phyloP scores from a whole-genome alignment of 495 filamentous ascomycete genomes.

The Filosporella fistucella region DNA sequence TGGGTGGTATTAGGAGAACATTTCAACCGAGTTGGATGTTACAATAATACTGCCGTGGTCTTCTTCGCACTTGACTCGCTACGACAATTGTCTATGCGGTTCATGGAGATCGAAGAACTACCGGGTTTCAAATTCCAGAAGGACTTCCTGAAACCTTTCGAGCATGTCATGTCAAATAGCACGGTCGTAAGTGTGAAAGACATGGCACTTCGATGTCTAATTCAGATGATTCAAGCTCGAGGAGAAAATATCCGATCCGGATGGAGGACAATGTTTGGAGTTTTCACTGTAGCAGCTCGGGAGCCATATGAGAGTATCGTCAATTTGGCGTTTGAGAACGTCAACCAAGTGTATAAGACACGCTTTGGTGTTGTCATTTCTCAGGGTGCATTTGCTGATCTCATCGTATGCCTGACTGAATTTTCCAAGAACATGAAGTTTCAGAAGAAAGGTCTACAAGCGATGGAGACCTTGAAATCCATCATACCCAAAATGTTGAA shows the following conservation, averaged over 20 bases:
- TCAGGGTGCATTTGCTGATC: slow-evolving; percentile 93
- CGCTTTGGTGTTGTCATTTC: slow-evolving; percentile 93
- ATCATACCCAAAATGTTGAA: slow-evolving; percentile 91
- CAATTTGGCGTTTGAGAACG: slow-evolving; percentile 93
- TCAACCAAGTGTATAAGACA: slow-evolving; percentile 97
- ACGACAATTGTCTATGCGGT: slow-evolving; percentile 93
- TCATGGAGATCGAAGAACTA: slow-evolving; percentile 96
- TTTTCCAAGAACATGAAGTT: slow-evolving; percentile 98
- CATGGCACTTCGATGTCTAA: slow-evolving; percentile 94
- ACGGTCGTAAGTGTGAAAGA: slow-evolving; percentile 89
- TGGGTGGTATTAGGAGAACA: slow-evolving; percentile 95
- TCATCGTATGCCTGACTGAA: slow-evolving; percentile 93
- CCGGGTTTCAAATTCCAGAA: slow-evolving; percentile 99
- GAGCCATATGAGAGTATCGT: slow-evolving; percentile 95
- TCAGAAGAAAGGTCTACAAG: slow-evolving; percentile 95
- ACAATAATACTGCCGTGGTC: slow-evolving; percentile 90
- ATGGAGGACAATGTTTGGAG: slow-evolving; percentile 99
- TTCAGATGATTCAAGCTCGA: slow-evolving; percentile 97
- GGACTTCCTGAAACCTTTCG: slow-evolving; percentile 96
- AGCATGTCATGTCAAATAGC: slow-evolving; percentile 94
- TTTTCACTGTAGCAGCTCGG: slow-evolving; percentile 90
- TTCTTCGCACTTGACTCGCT: slow-evolving; percentile 96
- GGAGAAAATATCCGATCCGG: slow-evolving; percentile 95
- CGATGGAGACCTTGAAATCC: slow-evolving; percentile 89
- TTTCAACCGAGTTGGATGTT: slow-evolving; percentile 96